Percentiles rank a stretch among this genome's conserved stretches.
Conservation (phyloP, 2,329 filamentous ascomycete genomes). For the Hypoxylon sp. region DNA sequence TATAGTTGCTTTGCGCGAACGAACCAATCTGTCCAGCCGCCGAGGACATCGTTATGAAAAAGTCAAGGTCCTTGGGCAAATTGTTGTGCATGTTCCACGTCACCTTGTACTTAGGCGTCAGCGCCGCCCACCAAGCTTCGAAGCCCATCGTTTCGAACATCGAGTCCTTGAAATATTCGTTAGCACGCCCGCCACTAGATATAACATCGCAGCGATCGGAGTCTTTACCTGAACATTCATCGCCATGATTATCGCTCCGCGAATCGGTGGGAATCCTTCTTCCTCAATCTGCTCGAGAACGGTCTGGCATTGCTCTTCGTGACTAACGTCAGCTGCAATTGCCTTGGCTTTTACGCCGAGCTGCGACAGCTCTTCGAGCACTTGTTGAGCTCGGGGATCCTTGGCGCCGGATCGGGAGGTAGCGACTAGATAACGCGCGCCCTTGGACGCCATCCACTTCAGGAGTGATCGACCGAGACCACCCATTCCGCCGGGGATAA, state of each 20-base stretch:
- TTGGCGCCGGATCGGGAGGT: constrained; percentile 45
- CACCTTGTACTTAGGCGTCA: constrained; percentile 46
- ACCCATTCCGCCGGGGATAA: constrained; percentile 51
- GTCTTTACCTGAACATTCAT: constrained; percentile 48
- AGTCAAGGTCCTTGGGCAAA: constrained; percentile 48
- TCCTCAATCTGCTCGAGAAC: constrained; percentile 43
- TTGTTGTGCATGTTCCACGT: constrained; percentile 47
- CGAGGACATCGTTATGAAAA: constrained; percentile 48
- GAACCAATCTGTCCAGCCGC: constrained; percentile 48
- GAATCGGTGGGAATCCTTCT: constrained; percentile 45
- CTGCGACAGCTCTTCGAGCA: constrained; percentile 42
- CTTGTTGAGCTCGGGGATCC: constrained; percentile 44
- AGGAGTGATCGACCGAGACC: constrained; percentile 50
- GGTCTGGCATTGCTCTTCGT: constrained; percentile 42
- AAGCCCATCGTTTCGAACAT: constrained; percentile 50
- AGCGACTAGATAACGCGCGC: constrained; percentile 51
- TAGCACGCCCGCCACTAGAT: not conserved
- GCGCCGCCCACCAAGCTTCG: constrained; percentile 44
- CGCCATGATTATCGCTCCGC: constrained; percentile 44
- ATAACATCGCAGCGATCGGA: not conserved
- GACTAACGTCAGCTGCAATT: constrained; percentile 43
- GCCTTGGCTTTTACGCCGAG: constrained; percentile 40
- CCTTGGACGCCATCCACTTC: constrained; percentile 50
- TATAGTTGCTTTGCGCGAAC: constrained; percentile 50
- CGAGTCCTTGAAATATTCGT: constrained; percentile 42